phyloP scores from a whole-genome alignment of 2,329 filamentous ascomycete species.

The Chaetomium olivaceum region DNA sequence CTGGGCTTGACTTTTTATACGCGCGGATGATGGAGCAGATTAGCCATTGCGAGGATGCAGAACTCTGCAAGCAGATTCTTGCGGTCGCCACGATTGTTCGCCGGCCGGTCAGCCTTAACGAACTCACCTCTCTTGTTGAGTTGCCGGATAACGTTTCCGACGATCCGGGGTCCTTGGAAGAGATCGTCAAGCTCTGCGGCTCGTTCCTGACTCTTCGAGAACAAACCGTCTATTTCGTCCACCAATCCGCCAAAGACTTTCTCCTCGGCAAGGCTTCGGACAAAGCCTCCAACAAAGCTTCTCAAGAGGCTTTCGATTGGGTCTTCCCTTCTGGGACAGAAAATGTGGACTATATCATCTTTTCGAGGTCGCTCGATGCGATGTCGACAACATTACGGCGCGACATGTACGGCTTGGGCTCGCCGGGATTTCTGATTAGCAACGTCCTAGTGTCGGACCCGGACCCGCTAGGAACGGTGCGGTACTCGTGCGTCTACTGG shows the following conservation, averaged over 20 bases:
- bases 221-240: slow-evolving; percentile 20
- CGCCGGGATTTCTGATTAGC: slow-evolving; percentile 20
- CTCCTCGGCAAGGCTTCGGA: slow-evolving; percentile 14
- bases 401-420: slow-evolving; percentile 28
- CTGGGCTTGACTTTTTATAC: slow-evolving; percentile 25
- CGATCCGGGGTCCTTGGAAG: slow-evolving; percentile 3
- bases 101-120: slow-evolving; percentile 20
- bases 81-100: slow-evolving; percentile 17
- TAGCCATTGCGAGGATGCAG: slow-evolving; percentile 2
- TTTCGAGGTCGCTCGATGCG: slow-evolving; percentile 15
- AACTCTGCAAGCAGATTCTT: slow-evolving; percentile 23
- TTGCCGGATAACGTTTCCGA: slow-evolving; percentile 7
- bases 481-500: slow-evolving; percentile 29
- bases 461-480: slow-evolving; percentile 24
- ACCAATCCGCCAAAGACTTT: slow-evolving; percentile 28
- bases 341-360: slow-evolving; percentile 22
- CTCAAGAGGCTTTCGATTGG: neutral
- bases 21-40: slow-evolving; percentile 21
- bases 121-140: slow-evolving; percentile 19
- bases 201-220: slow-evolving; percentile 25
- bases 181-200: slow-evolving; percentile 22
- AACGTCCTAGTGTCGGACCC: slow-evolving; percentile 11
- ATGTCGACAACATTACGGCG: slow-evolving; percentile 30
- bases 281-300: neutral
- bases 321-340: slow-evolving; percentile 24